Base-by-base conservation (phyloP, 2,329 filamentous ascomycete species). In the Trichoderma simmonsii region DNA sequence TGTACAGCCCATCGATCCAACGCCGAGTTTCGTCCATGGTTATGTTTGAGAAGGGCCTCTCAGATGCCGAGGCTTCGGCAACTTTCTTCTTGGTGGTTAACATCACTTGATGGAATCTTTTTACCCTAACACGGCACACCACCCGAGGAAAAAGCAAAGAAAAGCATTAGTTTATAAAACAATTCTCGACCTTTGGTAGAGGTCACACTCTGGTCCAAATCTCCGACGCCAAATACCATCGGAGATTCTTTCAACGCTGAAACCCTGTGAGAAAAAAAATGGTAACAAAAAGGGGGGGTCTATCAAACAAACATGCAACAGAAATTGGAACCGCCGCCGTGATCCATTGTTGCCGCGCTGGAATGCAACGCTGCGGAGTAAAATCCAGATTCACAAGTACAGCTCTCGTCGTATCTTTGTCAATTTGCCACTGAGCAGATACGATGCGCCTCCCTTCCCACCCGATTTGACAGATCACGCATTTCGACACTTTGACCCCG, bases 391-490 rank as follows among this genome's bases (percentile, higher is more conserved):
- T 9, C 43, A 39, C 14, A 43, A 21, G 21, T 54, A 21, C 48
- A 24, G n/a, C 21, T 21, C 26, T 21, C 48, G 11, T 26, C 12
- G 36, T 68, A 28, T 34, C 24, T 28, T 32, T 26, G 12, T 14
- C n/a, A 66, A 30, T 14, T 32, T 26, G 12, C n/a, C n/a, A 66
- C 43, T 14, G 14, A 18, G 43, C 57, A 28, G 15, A 26, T 28
- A 57, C 15, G 26, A 59, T 59, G 15, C 21, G 59, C 21, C 32
- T 36, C 21, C 32, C 11, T 36, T 61, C 18, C 32, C 30, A 12
- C 30, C 32, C 32, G 64, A 32, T 60, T 68, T 60, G 65, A 68
- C 54, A 68, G 65, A 68, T 68, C 54, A 59, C 57, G 56, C 51
- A 68, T 7, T 24, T 43, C 15, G 39, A 43, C 32, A 28, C 21